phyloP scores from a whole-genome alignment of 192 early-diverging fungal genomes.

The Umbelopsis vinacea region DNA sequence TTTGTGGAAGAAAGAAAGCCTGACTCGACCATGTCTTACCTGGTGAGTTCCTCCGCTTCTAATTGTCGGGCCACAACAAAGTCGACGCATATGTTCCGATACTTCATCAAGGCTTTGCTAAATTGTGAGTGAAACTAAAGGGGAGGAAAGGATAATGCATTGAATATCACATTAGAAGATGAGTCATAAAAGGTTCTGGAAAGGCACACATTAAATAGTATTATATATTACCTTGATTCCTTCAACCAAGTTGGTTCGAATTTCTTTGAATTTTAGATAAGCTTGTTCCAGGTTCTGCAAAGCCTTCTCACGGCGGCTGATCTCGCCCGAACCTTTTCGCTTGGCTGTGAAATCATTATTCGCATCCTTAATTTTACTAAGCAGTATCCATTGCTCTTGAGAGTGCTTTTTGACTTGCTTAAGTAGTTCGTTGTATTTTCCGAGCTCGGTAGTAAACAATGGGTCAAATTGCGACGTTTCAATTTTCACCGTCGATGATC shows the following conservation, averaged over 20 bases:
- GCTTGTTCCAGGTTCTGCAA: conserved; percentile 76
- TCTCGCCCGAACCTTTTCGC: conserved; percentile 37
- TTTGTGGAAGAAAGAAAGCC: background rate
- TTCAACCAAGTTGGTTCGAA: conserved; percentile 76
- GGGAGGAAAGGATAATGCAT: background rate
- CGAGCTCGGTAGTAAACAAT: conserved; percentile 70
- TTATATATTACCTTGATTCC: conserved; percentile 67
- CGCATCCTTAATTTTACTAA: conserved; percentile 61
- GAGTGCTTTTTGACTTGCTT: conserved; percentile 50
- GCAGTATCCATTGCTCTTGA: conserved; percentile 58
- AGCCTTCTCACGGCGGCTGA: conserved; percentile 65
- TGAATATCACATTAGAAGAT: background rate
- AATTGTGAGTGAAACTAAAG: conserved; percentile 43
- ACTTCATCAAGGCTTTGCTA: conserved; percentile 37
- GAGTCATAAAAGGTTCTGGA: too few species aligned
- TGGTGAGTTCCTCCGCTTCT: conserved; percentile 38
- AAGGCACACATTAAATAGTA: background rate
- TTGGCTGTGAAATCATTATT: conserved; percentile 73
- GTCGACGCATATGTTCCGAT: conserved; percentile 37
- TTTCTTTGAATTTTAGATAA: conserved; percentile 76
- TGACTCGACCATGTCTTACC: background rate
- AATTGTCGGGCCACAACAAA: conserved; percentile 37
- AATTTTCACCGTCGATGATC: conserved; percentile 65
- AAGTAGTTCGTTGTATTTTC: conserved; percentile 68
- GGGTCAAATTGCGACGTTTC: conserved; percentile 77